Percentiles rank a stretch among this genome's conserved stretches.
phyloP scores from a whole-genome alignment of 345 rosid species.

The Luvunga scandens region DNA sequence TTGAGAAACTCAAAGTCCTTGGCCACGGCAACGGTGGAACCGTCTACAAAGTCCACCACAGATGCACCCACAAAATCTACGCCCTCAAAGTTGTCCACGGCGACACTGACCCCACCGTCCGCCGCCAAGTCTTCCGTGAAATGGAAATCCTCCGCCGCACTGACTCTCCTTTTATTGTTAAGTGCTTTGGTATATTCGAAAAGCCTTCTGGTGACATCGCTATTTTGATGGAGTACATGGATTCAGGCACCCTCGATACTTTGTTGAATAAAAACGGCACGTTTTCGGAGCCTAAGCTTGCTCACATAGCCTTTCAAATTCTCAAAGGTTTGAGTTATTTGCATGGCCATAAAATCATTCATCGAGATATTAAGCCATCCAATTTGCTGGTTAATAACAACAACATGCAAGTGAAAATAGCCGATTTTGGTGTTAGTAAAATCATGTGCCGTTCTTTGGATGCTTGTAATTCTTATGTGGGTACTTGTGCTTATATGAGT shows the following conservation, averaged over 20 bases:
- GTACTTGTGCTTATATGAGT: no score
- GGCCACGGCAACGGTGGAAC: conserved; percentile 89
- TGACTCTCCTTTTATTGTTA: conserved; percentile 61
- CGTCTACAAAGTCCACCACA: conserved; percentile 69
- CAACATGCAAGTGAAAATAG: no score
- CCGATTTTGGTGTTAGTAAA: no score
- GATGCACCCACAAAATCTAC: conserved; percentile 46
- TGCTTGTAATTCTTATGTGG: no score
- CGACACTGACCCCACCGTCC: conserved; percentile 55
- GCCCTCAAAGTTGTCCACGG: conserved; percentile 69
- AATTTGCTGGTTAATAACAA: conserved; percentile 53
- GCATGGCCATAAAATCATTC: conserved; percentile 68
- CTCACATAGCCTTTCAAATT: conserved; percentile 57
- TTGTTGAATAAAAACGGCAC: conserved; percentile 37
- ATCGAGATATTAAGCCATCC: conserved; percentile 83
- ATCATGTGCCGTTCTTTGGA: no score
- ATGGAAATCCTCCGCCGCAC: conserved; percentile 80
- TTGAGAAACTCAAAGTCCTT: conserved; percentile 63
- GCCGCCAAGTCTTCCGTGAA: conserved; percentile 66
- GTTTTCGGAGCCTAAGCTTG: conserved; percentile 48
- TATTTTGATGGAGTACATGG: conserved; percentile 84
- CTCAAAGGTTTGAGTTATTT: conserved; percentile 61
- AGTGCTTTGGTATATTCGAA: conserved; percentile 56
- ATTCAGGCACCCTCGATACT: conserved; percentile 64
- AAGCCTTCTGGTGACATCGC: conserved; percentile 66